phyloP scores from a whole-genome alignment of 179 eudicot species.

The Spinacia oleracea region DNA sequence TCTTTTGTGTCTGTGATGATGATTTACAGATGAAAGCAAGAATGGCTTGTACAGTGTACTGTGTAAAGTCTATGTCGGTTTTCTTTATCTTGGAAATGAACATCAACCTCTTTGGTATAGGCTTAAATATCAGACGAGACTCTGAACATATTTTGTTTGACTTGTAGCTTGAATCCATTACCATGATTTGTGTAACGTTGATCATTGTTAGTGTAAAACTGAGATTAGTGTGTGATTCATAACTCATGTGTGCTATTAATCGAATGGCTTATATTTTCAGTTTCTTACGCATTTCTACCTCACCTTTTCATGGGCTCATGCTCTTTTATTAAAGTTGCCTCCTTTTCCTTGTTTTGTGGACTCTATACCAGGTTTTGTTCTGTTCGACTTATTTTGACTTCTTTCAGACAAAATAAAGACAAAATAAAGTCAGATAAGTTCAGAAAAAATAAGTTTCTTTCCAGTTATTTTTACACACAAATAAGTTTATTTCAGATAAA shows the following conservation, averaged over 20 bases:
- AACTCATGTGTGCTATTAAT: neutral
- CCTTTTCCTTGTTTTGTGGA: neutral
- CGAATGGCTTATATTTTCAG: neutral
- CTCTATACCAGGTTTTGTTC: neutral
- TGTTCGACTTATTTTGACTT: too few species aligned
- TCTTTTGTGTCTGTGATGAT: neutral
- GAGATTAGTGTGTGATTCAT: neutral
- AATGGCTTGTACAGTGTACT: too few species aligned
- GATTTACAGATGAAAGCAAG: neutral
- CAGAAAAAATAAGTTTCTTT: too few species aligned
- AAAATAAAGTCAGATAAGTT: too few species aligned
- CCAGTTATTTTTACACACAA: too few species aligned
- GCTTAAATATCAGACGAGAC: neutral
- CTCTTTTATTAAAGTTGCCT: neutral
- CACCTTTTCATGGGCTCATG: neutral
- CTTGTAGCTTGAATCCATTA: neutral
- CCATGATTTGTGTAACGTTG: neutral
- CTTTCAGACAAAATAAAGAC: too few species aligned
- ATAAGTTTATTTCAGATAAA: too few species aligned
- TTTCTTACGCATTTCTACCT: neutral
- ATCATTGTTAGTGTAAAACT: neutral
- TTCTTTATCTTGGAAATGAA: neutral
- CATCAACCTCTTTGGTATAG: neutral
- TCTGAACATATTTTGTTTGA: neutral
- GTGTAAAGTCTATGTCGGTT: neutral